Evolutionary conservation across 768 basidiomycete genomes (phyloP).

Genomic region (Xerocomellus amylosporus): DNA sequence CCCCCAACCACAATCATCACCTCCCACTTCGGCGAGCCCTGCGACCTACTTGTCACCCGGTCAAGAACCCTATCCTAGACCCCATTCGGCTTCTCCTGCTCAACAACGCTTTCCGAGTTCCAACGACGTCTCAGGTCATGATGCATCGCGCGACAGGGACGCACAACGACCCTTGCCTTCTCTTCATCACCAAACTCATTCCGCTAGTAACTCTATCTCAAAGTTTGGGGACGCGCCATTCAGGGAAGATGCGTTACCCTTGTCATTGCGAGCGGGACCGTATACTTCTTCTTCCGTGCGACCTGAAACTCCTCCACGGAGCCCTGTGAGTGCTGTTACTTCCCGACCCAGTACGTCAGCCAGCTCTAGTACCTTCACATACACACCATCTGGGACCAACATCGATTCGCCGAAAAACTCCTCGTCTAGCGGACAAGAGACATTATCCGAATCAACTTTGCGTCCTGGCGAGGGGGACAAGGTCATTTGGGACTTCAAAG

Average conservation of each 20-base stretch:
- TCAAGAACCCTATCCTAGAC: slow-evolving; percentile 59
- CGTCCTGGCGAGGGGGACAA: slow-evolving; percentile 33
- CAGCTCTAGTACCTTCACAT: slow-evolving; percentile 25
- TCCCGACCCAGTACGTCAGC: slow-evolving; percentile 40
- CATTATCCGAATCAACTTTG: slow-evolving; percentile 32
- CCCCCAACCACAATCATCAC: slow-evolving; percentile 26
- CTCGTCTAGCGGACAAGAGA: slow-evolving; percentile 32
- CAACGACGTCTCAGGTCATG: slow-evolving; percentile 16
- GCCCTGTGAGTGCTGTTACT: slow-evolving; percentile 55
- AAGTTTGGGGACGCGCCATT: slow-evolving; percentile 33
- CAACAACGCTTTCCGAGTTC: slow-evolving; percentile 29
- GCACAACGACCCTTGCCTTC: slow-evolving; percentile 26
- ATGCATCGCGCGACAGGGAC: slow-evolving; percentile 29
- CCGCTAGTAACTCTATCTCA: slow-evolving; percentile 25
- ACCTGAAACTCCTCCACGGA: slow-evolving; percentile 57
- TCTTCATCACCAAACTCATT: slow-evolving; percentile 28
- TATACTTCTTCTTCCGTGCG: slow-evolving; percentile 23
- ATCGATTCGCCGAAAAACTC: slow-evolving; percentile 27
- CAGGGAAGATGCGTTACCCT: slow-evolving; percentile 29
- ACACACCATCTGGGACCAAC: slow-evolving; percentile 29
- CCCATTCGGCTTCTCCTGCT: slow-evolving; percentile 52
- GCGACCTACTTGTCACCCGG: slow-evolving; percentile 41
- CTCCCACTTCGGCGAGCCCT: slow-evolving; percentile 17
- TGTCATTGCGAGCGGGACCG: slow-evolving; percentile 28
- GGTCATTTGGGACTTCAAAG: slow-evolving; percentile 29